These are phyloP conservation scores for Cladochytrium replicatum DNA, from an alignment of 192 early-diverging fungal species.

Conservation along the genomic window DNA sequence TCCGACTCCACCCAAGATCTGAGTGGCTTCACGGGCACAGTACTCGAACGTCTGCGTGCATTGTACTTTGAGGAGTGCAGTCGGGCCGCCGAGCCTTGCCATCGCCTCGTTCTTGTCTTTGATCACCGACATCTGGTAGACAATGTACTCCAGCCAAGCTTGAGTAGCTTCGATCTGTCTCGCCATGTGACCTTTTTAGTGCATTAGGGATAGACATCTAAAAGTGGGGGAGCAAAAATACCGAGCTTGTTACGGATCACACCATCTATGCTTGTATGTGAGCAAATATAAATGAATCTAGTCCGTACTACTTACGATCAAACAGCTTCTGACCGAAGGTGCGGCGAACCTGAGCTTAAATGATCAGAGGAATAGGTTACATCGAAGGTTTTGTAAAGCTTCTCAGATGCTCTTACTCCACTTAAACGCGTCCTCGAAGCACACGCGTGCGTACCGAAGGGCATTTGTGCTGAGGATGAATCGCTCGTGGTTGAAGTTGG, in stretches of 20 bases:
- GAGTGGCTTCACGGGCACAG: constrained; percentile 63
- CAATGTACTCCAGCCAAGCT: constrained; percentile 57
- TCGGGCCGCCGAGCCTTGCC: constrained; percentile 49
- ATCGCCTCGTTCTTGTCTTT: constrained; percentile 37
- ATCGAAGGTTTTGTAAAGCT: neutral
- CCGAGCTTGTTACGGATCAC: constrained; percentile 57
- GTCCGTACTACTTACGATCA: constrained; percentile 8
- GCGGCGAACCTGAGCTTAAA: constrained; percentile 7
- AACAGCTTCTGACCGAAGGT: constrained; percentile 15
- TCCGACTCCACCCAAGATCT: constrained; percentile 66
- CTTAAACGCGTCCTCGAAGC: constrained; percentile 29
- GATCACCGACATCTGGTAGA: constrained; percentile 48
- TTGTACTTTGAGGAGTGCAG: constrained; percentile 66
- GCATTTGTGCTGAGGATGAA: constrained; percentile 56
- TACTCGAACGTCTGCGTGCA: constrained; percentile 58
- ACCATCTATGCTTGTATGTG: constrained; percentile 41
- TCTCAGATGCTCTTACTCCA: constrained; percentile 5
- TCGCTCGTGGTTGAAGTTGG: constrained; percentile 65
- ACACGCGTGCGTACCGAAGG: constrained; percentile 68
- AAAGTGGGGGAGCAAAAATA: constrained; percentile 56
- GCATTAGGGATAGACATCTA: constrained; percentile 67
- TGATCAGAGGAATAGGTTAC: neutral
- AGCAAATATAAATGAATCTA: too few species aligned
- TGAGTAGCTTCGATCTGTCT: constrained; percentile 68
- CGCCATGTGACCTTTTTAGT: constrained; percentile 49